Base-by-base conservation (phyloP, 345 rosid genomes). In the Aquilaria sinensis region DNA sequence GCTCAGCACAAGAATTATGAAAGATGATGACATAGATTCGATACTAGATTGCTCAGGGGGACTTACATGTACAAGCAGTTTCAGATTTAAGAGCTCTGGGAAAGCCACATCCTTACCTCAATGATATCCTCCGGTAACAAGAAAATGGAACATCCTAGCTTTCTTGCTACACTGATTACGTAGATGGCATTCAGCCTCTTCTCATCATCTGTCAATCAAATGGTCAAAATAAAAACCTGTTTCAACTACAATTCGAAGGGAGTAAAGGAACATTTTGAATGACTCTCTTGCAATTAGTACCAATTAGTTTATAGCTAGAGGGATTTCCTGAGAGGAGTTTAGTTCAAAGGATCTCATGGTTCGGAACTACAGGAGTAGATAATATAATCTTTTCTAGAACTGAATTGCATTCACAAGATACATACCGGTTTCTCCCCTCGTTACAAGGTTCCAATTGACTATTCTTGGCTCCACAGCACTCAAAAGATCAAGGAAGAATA, bases 131-230 rank as follows among this genome's bases (percentile, higher is more conserved):
- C 99, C 2, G 99, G 99, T 70, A 94, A 69, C 81, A 90, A 78
- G 89, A 94, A 94, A 73, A 94, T 83, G 43, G 99, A 90, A 76
- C 99, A 94, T 2, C 99, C 99, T 0, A 94, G 90, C 77, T 94
- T 94, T 65, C 99, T 77, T 15, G 97, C 90, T 12, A 90, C 99
- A 9, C 97, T 94, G 67, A 94, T 83, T 73, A 85, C 88, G 75
- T 94, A 94, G 5, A 96, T 94, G 49, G 97, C 96, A 58, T 94
- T 94, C 81, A 94, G 73, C 74, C 90, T 88, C 85, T 88, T 94
- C 72, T 90, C 95, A 0, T 88, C 97, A 58, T 78, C 99, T 94
- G 56, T 14, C 55, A 72, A 61, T 60, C 60, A 56, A 57, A 58
- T 14, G 53, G 15, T 9, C 23, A 51, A 16, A 77, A 54, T 8